Conservation (phyloP, 2,329 filamentous ascomycete genomes). For the Epichloe brachyelytri region DNA sequence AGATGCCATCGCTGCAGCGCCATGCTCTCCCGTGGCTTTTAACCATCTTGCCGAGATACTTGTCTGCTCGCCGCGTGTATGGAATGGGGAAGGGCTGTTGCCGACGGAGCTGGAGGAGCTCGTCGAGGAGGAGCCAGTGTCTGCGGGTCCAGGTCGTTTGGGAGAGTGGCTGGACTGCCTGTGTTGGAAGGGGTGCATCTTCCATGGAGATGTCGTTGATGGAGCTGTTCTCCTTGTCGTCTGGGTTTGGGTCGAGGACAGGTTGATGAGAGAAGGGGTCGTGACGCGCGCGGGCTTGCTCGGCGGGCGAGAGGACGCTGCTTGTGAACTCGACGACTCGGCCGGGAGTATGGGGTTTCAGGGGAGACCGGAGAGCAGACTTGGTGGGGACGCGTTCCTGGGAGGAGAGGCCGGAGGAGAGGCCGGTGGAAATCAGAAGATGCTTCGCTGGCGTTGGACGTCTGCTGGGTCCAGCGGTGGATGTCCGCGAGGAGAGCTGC, state of each 20-base stretch:
- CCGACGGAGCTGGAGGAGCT: slow-evolving; percentile 36
- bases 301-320: slow-evolving; percentile 33
- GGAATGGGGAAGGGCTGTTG: slow-evolving; percentile 22
- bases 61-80: slow-evolving; percentile 17
- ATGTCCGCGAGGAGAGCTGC: slow-evolving; percentile 31
- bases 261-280: slow-evolving; percentile 8
- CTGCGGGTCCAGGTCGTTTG: slow-evolving; percentile 32
- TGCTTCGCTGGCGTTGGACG: slow-evolving; percentile 23
- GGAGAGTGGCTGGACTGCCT: slow-evolving; percentile 20
- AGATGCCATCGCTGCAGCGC: slow-evolving; percentile 42
- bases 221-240: slow-evolving; percentile 22
- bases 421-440: slow-evolving; percentile 22
- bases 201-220: slow-evolving; percentile 15
- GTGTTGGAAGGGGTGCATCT: slow-evolving; percentile 12
- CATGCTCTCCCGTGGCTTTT: slow-evolving; percentile 33
- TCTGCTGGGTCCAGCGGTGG: slow-evolving; percentile 27
- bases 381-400: slow-evolving; percentile 40
- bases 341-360: slow-evolving; percentile 45
- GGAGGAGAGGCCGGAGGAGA: slow-evolving; percentile 34
- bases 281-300: slow-evolving; percentile 24
- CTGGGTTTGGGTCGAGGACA: slow-evolving; percentile 3
- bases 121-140: slow-evolving; percentile 42
- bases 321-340: slow-evolving; percentile 45
- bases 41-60: slow-evolving; percentile 36
- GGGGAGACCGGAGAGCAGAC: slow-evolving; percentile 42